These are phyloP conservation scores for Alternaria gansuensis DNA, from an alignment of 2,329 filamentous ascomycete genomes.

Conservation along the genomic window DNA sequence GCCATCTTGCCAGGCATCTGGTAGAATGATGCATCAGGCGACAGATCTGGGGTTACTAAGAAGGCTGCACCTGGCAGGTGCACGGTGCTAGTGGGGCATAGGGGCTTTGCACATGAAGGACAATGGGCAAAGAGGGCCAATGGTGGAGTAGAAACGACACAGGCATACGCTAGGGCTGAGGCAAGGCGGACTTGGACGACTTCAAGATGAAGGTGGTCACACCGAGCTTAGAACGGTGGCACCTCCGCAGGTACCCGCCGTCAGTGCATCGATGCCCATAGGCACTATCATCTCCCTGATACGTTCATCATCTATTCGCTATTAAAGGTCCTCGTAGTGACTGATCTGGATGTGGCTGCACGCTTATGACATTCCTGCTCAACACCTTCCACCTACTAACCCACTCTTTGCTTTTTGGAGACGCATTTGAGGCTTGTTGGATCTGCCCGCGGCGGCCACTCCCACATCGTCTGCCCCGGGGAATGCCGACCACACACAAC, in stretches of 20 bases:
- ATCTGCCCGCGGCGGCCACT: slow-evolving; percentile 5
- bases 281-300: background rate
- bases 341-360: background rate
- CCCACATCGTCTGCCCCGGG: background rate
- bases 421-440: background rate
- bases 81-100: slow-evolving; percentile 12
- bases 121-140: background rate
- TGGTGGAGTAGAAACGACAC: background rate
- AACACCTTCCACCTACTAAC: too few species aligned
- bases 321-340: background rate
- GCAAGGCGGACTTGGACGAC: slow-evolving; percentile 6
- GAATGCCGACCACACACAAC: background rate
- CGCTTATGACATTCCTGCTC: background rate
- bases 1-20: slow-evolving; percentile 81
- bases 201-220: slow-evolving; percentile 4
- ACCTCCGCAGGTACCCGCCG: slow-evolving; percentile 13
- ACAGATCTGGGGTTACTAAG: background rate
- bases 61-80: background rate
- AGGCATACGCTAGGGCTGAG: background rate
- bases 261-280: background rate
- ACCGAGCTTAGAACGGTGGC: slow-evolving; percentile 3
- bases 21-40: slow-evolving; percentile 49
- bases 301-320: background rate
- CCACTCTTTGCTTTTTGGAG: background rate
- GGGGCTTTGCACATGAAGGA: slow-evolving; percentile 3